These are phyloP conservation scores for Globisporangium iwayamae DNA, from an alignment of 352 stramenopile species.

Conservation along the genomic window DNA sequence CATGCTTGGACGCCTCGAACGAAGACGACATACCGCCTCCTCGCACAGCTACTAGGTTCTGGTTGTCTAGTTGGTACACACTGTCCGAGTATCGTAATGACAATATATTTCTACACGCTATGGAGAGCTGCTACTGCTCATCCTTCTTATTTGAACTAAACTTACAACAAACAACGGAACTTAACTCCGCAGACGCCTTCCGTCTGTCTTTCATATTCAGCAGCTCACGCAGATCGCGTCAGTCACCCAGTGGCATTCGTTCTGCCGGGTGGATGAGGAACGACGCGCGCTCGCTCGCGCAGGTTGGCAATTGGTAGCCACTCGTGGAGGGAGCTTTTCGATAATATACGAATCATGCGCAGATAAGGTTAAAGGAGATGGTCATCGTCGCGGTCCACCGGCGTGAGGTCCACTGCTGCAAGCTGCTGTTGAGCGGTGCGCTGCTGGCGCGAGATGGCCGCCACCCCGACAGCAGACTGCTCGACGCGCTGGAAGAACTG, in stretches of 20 bases:
- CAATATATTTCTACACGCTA: no score
- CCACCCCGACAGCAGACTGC: not conserved
- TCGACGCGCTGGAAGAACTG: slow-evolving; percentile 61
- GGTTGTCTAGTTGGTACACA: no score
- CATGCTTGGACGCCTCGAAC: no score
- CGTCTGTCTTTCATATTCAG: slow-evolving; percentile 2
- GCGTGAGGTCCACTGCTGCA: slow-evolving; percentile 3
- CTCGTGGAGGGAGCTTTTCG: not conserved
- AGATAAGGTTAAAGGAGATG: not conserved
- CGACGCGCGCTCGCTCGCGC: not conserved
- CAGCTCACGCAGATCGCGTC: not conserved
- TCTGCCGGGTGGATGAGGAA: not conserved
- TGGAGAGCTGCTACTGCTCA: not conserved
- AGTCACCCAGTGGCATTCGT: not conserved
- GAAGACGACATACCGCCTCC: no score
- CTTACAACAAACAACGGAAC: slow-evolving; percentile 8
- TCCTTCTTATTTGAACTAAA: slow-evolving; percentile 12
- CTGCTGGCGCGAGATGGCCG: slow-evolving; percentile 2
- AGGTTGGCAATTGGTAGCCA: not conserved
- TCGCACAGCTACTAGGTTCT: no score
- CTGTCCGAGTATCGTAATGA: no score
- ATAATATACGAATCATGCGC: slow-evolving; percentile 3
- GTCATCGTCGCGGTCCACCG: not conserved
- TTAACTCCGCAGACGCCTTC: not conserved
- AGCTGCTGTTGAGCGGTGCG: slow-evolving; percentile 7